Evolutionary conservation across 2,329 filamentous ascomycete species (phyloP), one percentile per base, ranked within the genome.

Genomic region (Colletotrichum coccodes): DNA sequence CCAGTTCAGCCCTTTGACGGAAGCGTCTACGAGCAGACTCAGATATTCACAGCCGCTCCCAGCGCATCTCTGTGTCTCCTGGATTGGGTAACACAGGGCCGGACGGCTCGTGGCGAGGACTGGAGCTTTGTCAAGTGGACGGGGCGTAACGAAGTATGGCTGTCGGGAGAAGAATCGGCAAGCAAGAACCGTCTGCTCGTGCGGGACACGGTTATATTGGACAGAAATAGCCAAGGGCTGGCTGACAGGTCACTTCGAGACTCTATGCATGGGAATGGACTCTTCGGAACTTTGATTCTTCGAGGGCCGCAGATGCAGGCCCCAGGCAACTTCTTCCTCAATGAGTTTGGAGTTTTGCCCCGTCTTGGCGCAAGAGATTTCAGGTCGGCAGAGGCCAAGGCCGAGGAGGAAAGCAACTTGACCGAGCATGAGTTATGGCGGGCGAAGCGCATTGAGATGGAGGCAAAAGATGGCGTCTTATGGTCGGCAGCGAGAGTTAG

Each of bases 71-170:
- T 98, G 16, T 97, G 94, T 76, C 86, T 97, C 2, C 83, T 97
- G 52, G 96, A 99, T 79, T 99, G 96, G 96, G 94, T 98, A 7
- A 97, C 91, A 2, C 93, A 95, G 76, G 96, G 96, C 8, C 89
- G 96, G 21, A 89, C 86, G 5, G 95, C 96, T 5, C 89, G 93
- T 53, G 95, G 94, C 28, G 96, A 99, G 81, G 87, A 94, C 71
- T 99, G 96, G 96, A 91, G 91, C 73, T 90, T 98, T 70, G 83
- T 87, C 64, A 87, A 86, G 71, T 98, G 96, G 90, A 89, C 85
- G 67, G 94, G 94, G 11, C 87, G 92, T 72, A 98, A 98, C 76
- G 96, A 99, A 81, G 87, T 98, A n/a, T 95, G 92, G 90, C 77
- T 82, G 46, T 70, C 75, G 1, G 74, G 78, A 3, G 70, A 76